These are phyloP conservation scores for Przewalskia tangutica DNA, from an alignment of 257 asterid genomes.

Conservation along the genomic window DNA sequence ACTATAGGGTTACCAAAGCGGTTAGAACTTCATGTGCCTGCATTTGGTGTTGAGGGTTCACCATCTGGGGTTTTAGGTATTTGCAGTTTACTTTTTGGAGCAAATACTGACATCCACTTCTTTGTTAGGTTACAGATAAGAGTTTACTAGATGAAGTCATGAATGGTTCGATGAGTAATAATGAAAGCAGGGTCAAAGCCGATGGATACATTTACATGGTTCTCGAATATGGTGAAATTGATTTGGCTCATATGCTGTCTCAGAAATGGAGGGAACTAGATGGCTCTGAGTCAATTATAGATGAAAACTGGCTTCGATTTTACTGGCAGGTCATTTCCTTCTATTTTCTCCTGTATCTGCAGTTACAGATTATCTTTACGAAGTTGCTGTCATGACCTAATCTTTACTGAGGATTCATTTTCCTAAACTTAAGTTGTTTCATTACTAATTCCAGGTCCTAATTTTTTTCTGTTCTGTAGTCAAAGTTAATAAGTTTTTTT, in stretches of 20 bases:
- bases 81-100: not conserved
- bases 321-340: constrained; percentile 77
- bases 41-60: not conserved
- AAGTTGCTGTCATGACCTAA: not conserved
- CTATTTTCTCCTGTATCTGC: not conserved
- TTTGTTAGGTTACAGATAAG: constrained; percentile 84
- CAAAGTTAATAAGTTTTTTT: not conserved
- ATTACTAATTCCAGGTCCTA: not conserved
- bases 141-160: constrained; percentile 69
- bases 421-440: not conserved
- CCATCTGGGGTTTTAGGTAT: not conserved
- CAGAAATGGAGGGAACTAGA: constrained; percentile 90
- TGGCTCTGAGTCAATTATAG: constrained; percentile 43
- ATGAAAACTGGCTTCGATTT: constrained; percentile 97
- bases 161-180: constrained; percentile 69
- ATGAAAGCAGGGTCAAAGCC: constrained; percentile 74
- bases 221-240: constrained; percentile 97
- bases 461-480: not conserved
- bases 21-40: not conserved
- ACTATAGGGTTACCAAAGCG: not conserved
- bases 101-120: constrained; percentile 19
- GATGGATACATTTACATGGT: constrained; percentile 90
- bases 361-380: not conserved
- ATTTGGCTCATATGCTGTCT: constrained; percentile 96
- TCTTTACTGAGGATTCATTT: not conserved